These are phyloP conservation scores for Fagopyrum esculentum DNA, from an alignment of 148 eudicot genomes.

Conservation along the genomic window DNA sequence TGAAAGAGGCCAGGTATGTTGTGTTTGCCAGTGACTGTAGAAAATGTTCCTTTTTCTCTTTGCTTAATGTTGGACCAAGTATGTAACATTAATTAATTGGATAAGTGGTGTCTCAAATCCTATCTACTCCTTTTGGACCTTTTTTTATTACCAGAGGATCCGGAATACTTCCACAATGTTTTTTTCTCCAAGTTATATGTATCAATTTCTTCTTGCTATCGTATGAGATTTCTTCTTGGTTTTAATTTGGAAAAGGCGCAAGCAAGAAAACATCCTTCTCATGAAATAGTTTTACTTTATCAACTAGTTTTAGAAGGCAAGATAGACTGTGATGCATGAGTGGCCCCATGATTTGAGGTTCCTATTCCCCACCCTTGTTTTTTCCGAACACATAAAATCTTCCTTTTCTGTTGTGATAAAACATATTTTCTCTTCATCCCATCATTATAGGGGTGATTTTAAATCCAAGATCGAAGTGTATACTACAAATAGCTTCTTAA, in stretches of 20 bases:
- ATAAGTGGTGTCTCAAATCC: background rate
- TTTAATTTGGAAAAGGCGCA: background rate
- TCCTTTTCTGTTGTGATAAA: background rate
- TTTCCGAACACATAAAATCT: background rate
- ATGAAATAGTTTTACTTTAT: background rate
- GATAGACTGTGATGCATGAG: background rate
- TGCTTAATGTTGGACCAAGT: background rate
- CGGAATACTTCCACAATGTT: background rate
- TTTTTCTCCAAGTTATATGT: background rate
- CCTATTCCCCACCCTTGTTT: background rate
- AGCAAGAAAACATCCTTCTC: background rate
- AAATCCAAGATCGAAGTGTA: background rate
- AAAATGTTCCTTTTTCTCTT: background rate
- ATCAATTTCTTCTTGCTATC: background rate
- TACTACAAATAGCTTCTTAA: too few species aligned
- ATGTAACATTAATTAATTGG: background rate
- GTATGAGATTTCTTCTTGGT: background rate
- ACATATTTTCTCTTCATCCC: background rate
- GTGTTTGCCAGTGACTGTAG: background rate
- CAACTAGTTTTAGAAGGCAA: background rate
- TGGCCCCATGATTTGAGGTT: background rate
- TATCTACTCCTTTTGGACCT: background rate
- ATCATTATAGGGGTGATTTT: background rate
- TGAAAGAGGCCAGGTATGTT: constrained; percentile 90
- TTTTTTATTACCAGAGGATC: background rate